Percentiles rank a stretch among this genome's conserved stretches.
These are phyloP conservation scores for Euphorbia tirucalli DNA, from an alignment of 345 rosid species.

Conservation along the genomic window DNA sequence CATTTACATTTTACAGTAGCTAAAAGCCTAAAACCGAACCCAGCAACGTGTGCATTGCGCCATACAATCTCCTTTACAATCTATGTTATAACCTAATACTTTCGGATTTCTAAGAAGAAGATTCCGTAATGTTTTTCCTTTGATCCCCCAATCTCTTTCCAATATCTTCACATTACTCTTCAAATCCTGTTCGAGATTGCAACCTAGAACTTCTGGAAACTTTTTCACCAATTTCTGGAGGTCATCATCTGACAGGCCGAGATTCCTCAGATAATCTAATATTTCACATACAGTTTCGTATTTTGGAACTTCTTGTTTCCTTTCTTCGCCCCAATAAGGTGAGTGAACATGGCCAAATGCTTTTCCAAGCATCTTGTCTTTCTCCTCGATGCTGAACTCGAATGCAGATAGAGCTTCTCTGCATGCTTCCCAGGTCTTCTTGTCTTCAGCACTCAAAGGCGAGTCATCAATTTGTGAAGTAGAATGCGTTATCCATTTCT, in stretches of 20 bases:
- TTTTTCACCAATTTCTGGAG: conserved; percentile 71
- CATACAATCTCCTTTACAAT: conserved; percentile 90
- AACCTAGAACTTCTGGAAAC: conserved; percentile 88
- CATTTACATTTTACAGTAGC: conserved; percentile 1
- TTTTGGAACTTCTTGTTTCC: conserved; percentile 59
- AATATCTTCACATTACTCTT: conserved; percentile 63
- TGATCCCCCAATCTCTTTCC: conserved; percentile 75
- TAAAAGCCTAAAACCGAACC: conserved; percentile 63
- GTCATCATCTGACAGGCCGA: conserved; percentile 63
- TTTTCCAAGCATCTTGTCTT: conserved; percentile 85
- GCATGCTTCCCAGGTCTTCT: conserved; percentile 75
- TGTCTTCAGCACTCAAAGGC: conserved; percentile 46
- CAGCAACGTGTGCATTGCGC: conserved; percentile 91
- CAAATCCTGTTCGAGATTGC: conserved; percentile 67
- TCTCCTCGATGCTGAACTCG: conserved; percentile 55
- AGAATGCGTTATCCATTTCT: conserved; percentile 49
- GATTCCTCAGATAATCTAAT: conserved; percentile 59
- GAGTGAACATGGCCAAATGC: conserved; percentile 80
- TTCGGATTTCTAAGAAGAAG: conserved; percentile 85
- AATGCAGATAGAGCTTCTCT: conserved; percentile 62
- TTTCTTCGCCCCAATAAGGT: conserved; percentile 91
- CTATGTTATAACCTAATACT: conserved; percentile 84
- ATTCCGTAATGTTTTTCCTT: conserved; percentile 61
- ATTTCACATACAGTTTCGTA: conserved; percentile 44
- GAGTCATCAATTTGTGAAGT: conserved; percentile 33